These are phyloP conservation scores for Ceratonia siliqua DNA, from an alignment of 306 rosid species.

Conservation along the genomic window DNA sequence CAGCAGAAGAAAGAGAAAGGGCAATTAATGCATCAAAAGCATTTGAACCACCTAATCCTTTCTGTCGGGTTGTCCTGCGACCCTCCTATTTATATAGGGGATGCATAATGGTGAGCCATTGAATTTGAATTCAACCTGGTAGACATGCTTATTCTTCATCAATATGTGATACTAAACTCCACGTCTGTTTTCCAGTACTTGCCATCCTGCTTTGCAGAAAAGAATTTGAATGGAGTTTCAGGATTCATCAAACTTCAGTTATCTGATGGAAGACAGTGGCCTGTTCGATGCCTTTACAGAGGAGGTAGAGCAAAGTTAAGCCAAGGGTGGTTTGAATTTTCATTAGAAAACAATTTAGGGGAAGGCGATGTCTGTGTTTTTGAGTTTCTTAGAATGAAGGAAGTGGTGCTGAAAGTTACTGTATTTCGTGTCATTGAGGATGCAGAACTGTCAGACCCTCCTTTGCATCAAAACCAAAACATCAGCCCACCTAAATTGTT, in stretches of 20 bases:
- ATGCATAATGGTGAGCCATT: conserved; percentile 86
- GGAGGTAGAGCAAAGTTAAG: conserved; percentile 93
- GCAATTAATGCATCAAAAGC: conserved; percentile 78
- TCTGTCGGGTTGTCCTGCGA: conserved; percentile 90
- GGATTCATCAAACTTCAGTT: conserved; percentile 93
- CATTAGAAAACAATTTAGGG: conserved; percentile 78
- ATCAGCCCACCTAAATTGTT: conserved; percentile 39
- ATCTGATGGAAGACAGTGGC: conserved; percentile 81
- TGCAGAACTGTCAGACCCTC: conserved; percentile 46
- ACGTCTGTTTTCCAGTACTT: conserved; percentile 64
- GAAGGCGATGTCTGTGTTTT: conserved; percentile 99
- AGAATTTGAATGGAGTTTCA: conserved; percentile 79
- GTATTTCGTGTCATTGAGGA: conserved; percentile 66
- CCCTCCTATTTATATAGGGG: conserved; percentile 96
- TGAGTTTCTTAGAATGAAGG: conserved; percentile 67
- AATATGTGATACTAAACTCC: neutral
- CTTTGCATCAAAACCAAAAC: conserved; percentile 50
- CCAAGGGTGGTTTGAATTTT: conserved; percentile 96
- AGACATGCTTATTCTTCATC: conserved; percentile 16
- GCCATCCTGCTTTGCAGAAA: conserved; percentile 98
- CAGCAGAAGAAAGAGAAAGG: conserved; percentile 96
- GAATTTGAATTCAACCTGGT: conserved; percentile 21
- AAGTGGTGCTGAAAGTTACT: conserved; percentile 81
- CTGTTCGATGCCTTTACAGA: conserved; percentile 86
- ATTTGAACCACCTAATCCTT: conserved; percentile 86